phyloP scores from a whole-genome alignment of 768 basidiomycete genomes.

The Hygrocybe coccinea region DNA sequence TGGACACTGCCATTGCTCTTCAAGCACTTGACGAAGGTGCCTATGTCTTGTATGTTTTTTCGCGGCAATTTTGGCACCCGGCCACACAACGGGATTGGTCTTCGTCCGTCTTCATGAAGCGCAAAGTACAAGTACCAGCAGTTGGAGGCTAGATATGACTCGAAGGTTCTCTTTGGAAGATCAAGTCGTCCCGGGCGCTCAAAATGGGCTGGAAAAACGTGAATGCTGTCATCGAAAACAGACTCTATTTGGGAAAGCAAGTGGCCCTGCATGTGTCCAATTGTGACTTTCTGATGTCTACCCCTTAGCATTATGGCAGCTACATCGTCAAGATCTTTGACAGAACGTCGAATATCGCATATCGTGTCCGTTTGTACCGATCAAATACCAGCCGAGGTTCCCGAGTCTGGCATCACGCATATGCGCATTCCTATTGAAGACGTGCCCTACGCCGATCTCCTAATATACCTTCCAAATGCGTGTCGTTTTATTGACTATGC shows the following conservation, averaged over 20 bases:
- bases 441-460: conserved; percentile 62
- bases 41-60: not conserved
- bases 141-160: not conserved
- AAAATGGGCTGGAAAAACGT: conserved; percentile 63
- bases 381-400: conserved; percentile 62
- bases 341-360: conserved; percentile 73
- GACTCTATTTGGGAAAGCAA: conserved; percentile 71
- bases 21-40: not conserved
- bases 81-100: not conserved
- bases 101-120: not conserved
- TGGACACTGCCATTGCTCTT: conserved; percentile 1
- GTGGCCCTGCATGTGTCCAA: conserved; percentile 31
- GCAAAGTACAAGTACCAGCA: conserved; percentile 1
- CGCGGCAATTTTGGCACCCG: not conserved
- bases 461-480: conserved; percentile 61
- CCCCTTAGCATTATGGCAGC: conserved; percentile 60
- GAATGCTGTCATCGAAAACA: conserved; percentile 58
- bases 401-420: conserved; percentile 65
- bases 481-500: conserved; percentile 65
- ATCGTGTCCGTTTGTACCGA: conserved; percentile 75
- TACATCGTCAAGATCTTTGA: conserved; percentile 62
- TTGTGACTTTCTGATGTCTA: conserved; percentile 10
- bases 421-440: conserved; percentile 68
- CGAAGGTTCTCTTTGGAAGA: not conserved
- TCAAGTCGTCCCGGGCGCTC: not conserved